Conservation (phyloP, 108 stramenopile genomes). For the Aureococcus anophagefferens region DNA sequence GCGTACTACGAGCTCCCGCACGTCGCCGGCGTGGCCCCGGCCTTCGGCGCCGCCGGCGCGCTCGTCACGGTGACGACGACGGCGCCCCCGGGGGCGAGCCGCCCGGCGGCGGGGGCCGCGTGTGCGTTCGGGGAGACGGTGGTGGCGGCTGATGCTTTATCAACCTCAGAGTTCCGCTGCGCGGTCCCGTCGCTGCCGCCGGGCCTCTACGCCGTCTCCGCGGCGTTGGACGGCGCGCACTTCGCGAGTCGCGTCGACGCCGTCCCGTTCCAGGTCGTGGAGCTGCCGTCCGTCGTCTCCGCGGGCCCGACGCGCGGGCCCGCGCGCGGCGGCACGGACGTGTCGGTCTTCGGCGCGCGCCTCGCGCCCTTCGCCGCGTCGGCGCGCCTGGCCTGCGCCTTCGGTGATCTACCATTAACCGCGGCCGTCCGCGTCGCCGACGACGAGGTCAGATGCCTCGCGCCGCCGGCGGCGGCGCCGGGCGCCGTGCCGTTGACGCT, state of each 20-base stretch:
- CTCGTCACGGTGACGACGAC: conserved; percentile 7
- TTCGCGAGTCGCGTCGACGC: conserved; percentile 11
- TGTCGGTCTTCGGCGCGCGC: conserved; percentile 10
- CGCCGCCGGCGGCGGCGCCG: background rate
- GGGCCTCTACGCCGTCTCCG: conserved; percentile 12
- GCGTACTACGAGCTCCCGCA: background rate
- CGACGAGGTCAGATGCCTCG: no score
- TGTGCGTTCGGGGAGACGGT: conserved; percentile 4
- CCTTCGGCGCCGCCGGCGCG: conserved; percentile 7
- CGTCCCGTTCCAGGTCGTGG: conserved; percentile 11
- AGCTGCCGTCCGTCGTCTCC: conserved; percentile 16
- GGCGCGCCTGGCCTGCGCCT: background rate
- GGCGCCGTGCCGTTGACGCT: background rate
- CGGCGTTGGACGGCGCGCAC: conserved; percentile 26
- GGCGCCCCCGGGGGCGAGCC: no score
- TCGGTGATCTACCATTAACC: no score
- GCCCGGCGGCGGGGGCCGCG: conserved; percentile 3
- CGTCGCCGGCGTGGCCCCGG: background rate
- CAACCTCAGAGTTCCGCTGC: conserved; percentile 3
- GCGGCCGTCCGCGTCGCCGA: no score
- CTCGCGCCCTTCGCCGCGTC: conserved; percentile 1
- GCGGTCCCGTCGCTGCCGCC: conserved; percentile 13
- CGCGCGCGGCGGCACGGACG: conserved; percentile 10
- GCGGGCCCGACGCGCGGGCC: conserved; percentile 18
- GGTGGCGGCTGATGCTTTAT: conserved; percentile 6